Evolutionary conservation across 257 asterid genomes (phyloP), one percentile per base, ranked within the genome.

Genomic region (Asclepias syriaca): DNA sequence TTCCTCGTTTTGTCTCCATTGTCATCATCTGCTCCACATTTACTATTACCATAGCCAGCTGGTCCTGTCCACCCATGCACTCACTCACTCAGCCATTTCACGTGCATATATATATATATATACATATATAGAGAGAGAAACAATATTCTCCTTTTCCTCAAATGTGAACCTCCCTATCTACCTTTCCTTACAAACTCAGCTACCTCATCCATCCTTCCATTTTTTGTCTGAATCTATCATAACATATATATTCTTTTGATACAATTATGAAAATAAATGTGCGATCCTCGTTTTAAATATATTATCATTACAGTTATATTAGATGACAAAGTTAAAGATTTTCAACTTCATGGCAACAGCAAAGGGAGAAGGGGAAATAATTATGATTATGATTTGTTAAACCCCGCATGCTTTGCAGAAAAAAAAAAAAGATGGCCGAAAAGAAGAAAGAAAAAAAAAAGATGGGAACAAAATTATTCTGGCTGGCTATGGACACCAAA

Each of bases 391-490:
- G 77, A 67, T 75, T 24, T 60, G 48, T 57, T 39, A 19, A 65
- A 59, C 74, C 74, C 15, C 69, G 83, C 83, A 66, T 75, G 80
- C 80, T 66, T 55, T 61, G 66, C 45, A 29, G 0, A 29, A 29
- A 29, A 2, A 29, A 29, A 2, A 29, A 29, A 2, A 29, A 29
- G 34, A 66, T 45, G 66, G 21, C 37, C 0, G 11, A 69, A 65
- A 78, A 59, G 68, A 43, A 9, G 11, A 40, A 40, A 7, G 1
- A 43, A 43, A 43, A 43, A 43, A 7, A 43, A 43, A 43, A 43
- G 21, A 58, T 43, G 71, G 68, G 75, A 67, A 60, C 77, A 59
- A 12, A 71, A 79, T 79, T 14, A 79, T 79, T 71, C 55, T 59
- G 77, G 83, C 80, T 43, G 48, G 48, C 1, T 67, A 79, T 55